These are phyloP conservation scores for Sedum album DNA, from an alignment of 164 flowering plant genomes.

Conservation along the genomic window DNA sequence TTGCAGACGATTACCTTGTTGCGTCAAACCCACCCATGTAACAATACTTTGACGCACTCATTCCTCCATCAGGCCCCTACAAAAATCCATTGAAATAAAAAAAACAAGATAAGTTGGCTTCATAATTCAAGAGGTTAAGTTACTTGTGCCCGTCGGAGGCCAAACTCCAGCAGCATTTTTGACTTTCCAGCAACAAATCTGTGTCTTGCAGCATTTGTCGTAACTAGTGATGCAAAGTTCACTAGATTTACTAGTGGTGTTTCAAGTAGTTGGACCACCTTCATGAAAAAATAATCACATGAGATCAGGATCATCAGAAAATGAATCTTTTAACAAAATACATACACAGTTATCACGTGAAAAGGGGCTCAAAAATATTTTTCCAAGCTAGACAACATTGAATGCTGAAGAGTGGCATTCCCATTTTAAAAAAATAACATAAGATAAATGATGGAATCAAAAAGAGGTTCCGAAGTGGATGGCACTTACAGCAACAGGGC, in stretches of 20 bases:
- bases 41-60: constrained; percentile 85
- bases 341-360: neutral
- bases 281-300: constrained; percentile 10
- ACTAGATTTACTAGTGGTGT: constrained; percentile 85
- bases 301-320: neutral
- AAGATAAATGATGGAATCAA: neutral
- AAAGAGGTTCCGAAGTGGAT: neutral
- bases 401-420: neutral
- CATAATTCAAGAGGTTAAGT: constrained; percentile 21
- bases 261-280: constrained; percentile 93
- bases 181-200: constrained; percentile 94
- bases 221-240: constrained; percentile 87
- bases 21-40: constrained; percentile 99
- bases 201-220: constrained; percentile 99
- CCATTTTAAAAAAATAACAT: neutral
- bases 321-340: neutral
- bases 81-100: neutral
- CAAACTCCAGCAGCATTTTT: constrained; percentile 85
- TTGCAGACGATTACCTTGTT: constrained; percentile 52
- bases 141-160: constrained; percentile 89
- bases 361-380: too few species aligned
- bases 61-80: constrained; percentile 99
- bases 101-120: neutral
- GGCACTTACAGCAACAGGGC: constrained; percentile 83
- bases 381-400: neutral